A percentile compares a stretch with the other conserved stretches of the same genome.
phyloP scores from a whole-genome alignment of 345 rosid genomes.

The Pelargonium nanum region DNA sequence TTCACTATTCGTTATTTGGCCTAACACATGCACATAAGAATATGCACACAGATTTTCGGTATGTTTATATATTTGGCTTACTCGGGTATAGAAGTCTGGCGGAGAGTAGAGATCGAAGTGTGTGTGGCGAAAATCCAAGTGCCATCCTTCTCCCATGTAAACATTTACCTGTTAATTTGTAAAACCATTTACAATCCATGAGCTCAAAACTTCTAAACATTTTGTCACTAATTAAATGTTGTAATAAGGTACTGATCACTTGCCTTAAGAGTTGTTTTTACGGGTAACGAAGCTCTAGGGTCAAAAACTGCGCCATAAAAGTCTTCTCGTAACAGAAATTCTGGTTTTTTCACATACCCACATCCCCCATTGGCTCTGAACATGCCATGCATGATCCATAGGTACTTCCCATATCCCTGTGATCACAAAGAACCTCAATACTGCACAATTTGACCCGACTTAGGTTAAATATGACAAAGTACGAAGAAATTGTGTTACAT shows the following conservation, averaged over 20 bases:
- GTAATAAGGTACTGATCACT: neutral
- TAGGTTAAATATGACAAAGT: neutral
- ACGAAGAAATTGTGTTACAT: too few species aligned
- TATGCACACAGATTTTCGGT: too few species aligned
- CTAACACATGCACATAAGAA: too few species aligned
- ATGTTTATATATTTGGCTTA: constrained; percentile 15
- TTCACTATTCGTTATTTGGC: too few species aligned
- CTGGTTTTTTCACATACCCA: constrained; percentile 74
- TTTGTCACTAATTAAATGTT: neutral
- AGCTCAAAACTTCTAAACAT: neutral
- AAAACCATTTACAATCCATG: neutral
- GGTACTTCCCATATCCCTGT: constrained; percentile 56
- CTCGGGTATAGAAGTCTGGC: constrained; percentile 73
- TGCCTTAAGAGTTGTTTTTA: constrained; percentile 44
- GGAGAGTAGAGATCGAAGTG: constrained; percentile 74
- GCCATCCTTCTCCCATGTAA: constrained; percentile 79
- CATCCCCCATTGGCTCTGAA: constrained; percentile 75
- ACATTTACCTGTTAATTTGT: constrained; percentile 37
- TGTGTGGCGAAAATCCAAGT: constrained; percentile 43
- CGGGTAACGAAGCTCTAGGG: constrained; percentile 22
- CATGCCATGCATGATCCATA: constrained; percentile 84
- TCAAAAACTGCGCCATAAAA: constrained; percentile 36
- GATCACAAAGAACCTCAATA: too few species aligned
- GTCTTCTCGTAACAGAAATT: constrained; percentile 30
- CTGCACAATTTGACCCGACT: too few species aligned